These are phyloP conservation scores for Leccinum fuscescens DNA, from an alignment of 1,284 basidiomycete genomes.

Conservation along the genomic window DNA sequence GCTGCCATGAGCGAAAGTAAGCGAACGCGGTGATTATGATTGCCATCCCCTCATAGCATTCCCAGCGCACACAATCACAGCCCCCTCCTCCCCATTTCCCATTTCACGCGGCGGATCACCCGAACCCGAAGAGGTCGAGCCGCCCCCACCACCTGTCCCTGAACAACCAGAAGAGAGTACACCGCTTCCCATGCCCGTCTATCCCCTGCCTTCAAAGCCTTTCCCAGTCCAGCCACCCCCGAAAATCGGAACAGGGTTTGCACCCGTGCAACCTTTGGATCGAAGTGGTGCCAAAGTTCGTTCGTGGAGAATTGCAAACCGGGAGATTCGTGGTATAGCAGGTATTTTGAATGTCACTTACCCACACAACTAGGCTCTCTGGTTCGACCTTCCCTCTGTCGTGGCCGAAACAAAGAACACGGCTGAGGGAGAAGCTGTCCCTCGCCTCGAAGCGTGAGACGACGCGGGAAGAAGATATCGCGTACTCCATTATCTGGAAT, in stretches of 20 bases:
- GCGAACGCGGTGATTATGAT: slow-evolving; percentile 5
- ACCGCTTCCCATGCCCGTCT: slow-evolving; percentile 66
- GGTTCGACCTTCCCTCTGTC: too few species aligned
- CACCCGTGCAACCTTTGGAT: slow-evolving; percentile 63
- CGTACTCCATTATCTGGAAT: too few species aligned
- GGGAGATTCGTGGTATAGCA: slow-evolving; percentile 75
- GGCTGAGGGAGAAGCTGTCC: too few species aligned
- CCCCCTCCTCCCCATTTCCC: slow-evolving; percentile 45
- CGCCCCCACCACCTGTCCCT: slow-evolving; percentile 36
- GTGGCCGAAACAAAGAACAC: too few species aligned
- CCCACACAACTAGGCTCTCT: too few species aligned
- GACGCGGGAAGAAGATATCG: too few species aligned
- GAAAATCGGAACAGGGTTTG: slow-evolving; percentile 71
- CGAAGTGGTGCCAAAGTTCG: slow-evolving; percentile 57
- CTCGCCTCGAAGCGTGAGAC: too few species aligned
- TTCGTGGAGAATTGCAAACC: slow-evolving; percentile 67
- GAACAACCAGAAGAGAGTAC: slow-evolving; percentile 53
- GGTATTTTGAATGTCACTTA: slow-evolving; percentile 32
- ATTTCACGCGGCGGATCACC: slow-evolving; percentile 27
- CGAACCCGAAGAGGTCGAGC: slow-evolving; percentile 28
- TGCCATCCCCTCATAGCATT: slow-evolving; percentile 3
- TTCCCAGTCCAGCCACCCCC: slow-evolving; percentile 74
- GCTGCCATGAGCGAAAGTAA: slow-evolving; percentile 46
- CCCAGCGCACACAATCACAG: slow-evolving; percentile 41
- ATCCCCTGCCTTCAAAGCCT: slow-evolving; percentile 73